Evolutionary conservation across 208 protist species (phyloP), one percentile per base, ranked within the genome.

Genomic region (Trypanosoma boissoni): DNA sequence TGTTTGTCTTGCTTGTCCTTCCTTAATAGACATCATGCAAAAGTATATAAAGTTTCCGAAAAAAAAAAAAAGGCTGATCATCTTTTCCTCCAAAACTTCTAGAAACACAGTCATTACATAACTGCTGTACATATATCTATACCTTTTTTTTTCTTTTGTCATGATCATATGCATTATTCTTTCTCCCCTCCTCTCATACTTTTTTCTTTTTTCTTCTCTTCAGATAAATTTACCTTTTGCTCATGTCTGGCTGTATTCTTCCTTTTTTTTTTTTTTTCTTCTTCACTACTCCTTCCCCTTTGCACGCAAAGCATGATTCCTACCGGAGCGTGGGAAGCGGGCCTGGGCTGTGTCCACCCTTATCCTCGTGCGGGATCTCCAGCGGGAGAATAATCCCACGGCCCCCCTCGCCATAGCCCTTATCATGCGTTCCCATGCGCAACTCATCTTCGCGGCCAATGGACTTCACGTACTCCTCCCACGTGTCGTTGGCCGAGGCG

Each of bases 391-490:
- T 72, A 20, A 78, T 60, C 39, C 85, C 85, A 44, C 63, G 64
- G 24, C 74, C 74, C 23, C 64, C 75, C 20, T 45, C 57, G 34
- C 55, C 56, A 12, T 57, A 71, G 3, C 14, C 62, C 59, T 73
- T 72, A 65, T 86, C 74, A 14, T 67, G 23, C 32, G 60, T 21
- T 44, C 68, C 54, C 16, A 87, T 63, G 23, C 65, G 62, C 28
- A 92, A 77, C 66, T 92, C 81, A 50, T 83, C 76, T 72, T 83
- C 80, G 45, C 78, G 80, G 56, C 85, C 85, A 51, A 87, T 66
- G 54, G 72, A 65, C 63, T 85, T 84, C 42, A 85, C 74, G 77
- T 91, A 77, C 72, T 87, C 86, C 26, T 76, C 31, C 74, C 85
- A 93, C 49, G 86, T 81, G 41, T 93, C 86, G 58, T 93, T 93